Evolutionary conservation across 768 basidiomycete species (phyloP), one percentile per base, ranked within the genome.

Genomic region (Coprinellus micaceus): DNA sequence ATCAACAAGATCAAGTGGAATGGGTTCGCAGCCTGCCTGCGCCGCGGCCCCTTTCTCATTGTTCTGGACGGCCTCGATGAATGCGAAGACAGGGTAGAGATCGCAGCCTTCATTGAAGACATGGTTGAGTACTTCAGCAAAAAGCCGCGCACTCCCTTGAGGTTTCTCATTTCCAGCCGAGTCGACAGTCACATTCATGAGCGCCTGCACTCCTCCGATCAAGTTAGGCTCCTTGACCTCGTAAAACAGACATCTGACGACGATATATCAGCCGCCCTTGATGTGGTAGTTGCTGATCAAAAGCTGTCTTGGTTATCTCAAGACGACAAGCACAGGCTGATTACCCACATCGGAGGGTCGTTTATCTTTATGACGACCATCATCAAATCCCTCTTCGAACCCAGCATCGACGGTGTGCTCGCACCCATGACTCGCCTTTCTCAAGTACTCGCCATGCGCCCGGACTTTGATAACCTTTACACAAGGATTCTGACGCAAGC

Each of bases 51-150:
- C 2, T 57, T 52, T 15, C n/a, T 57, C 13, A 56, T 61, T 25
- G 44, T 64, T 39, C 21, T 64, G 19, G 63, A 64, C 51, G 63
- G 63, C 4, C 46, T 64, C 19, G 63, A 65, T 17, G 60, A 65
- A 53, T 65, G 64, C 30, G 21, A 30, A 13, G 56, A 54, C 19
- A 13, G 49, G 6, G 47, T 47, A 2, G 28, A 30, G 19, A 61
- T 62, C 19, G 36, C 30, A 2, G 46, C 57, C 5, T 36, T 65
- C 5, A 22, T 65, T 3, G 17, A 51, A 2, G 39, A 50, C 11
- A 7, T 21, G 30, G n/a, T 50, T 22, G 30, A 33, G 2, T 50
- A 30, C 48, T 50, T 50, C 30, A 22, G 28, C 24, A 11, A n/a
- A 11, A 10, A 50, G 13, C 48, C 28, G 3, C 9, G 13, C 5